Base-by-base conservation (phyloP, 2,329 filamentous ascomycete genomes). In the Rosellinia necatrix region DNA sequence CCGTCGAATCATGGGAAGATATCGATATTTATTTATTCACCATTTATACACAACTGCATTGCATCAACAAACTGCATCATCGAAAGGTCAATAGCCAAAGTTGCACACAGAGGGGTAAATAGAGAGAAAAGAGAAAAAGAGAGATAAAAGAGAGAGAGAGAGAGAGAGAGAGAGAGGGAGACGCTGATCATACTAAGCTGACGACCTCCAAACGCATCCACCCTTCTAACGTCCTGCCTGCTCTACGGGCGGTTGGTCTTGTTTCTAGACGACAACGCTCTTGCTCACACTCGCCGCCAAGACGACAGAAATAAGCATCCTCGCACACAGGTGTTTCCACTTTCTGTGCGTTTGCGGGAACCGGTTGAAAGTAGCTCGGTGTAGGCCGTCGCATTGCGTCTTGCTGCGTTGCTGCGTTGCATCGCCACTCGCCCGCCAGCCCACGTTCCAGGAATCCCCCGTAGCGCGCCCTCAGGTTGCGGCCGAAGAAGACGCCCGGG, bases 401-500 rank as follows among this genome's bases (percentile, higher is more conserved):
- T 35, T 42, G 29, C 13, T 32, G 15, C 24, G 13, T 19, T 42
- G 34, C 43, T 47, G 38, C 49, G 43, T 56, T 40, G 50, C 59
- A 58, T 51, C 32, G 41, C 49, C 54, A 61, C 60, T 56, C 41
- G 53, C 51, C 57, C n/a, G 46, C 43, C 53, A 37, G 42, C 53
- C 57, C 52, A 43, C 44, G 53, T 40, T 42, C 59, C 47, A 47
- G 52, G 46, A 50, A 42, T 30, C 38, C 21, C 15, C 48, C 15
- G 49, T 49, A 56, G 49, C 22, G 42, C 52, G 37, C 30, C 51
- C n/a, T 46, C 38, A 44, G 55, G 53, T 49, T 52, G 40, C 19
- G 59, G 51, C 44, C 52, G 49, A 61, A 44, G 51, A 60, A 32
- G 57, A 47, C 29, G 30, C n/a, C 51, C 17, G 44, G 21, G 43